Evolutionary conservation across 139 green algal species (phyloP), one percentile per base, ranked within the genome.

Genomic region (Trebouxia sp.): DNA sequence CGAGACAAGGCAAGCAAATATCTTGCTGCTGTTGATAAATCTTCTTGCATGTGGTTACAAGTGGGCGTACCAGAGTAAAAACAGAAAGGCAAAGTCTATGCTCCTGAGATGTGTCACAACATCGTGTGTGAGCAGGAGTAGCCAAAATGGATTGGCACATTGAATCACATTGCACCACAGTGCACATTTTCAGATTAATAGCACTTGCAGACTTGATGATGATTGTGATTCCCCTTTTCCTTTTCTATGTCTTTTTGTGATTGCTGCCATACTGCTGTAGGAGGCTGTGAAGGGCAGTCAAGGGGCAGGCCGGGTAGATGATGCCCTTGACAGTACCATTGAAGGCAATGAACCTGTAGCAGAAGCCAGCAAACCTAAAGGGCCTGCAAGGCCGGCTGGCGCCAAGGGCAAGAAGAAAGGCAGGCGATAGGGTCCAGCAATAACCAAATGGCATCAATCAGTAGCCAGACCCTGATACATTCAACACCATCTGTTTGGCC

Each of bases 271-370:
- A 22, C 26, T 17, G 50, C 50, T 83, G 65, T 51, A 83, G 84
- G 86, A 92, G 6, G 83, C 67, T 9, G 78, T 90, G 51, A 95
- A 94, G 86, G 93, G 93, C 41, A 93, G 91, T 78, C 91, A 96
- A 87, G 93, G 94, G 6, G 85, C 82, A 12, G 88, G 87, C 56
- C 83, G 85, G 70, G 87, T 89, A 51, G 87, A 91, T 77, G 82
- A 87, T 39, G 82, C 87, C 38, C 75, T 91, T 37, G 87, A 91
- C 51, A 69, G 67, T 9, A 88, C 65, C 30, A 79, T 65, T 66
- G 32, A 65, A 1, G 42, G 41, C 22, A 65, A 53, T 66, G 42
- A 53, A n/a, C 47, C 74, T 65, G 47, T 43, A 30, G 74, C 42
- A 55, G 45, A 45, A 12, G 15, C 32, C 22, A 39, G 6, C 28